A percentile compares a stretch with the other conserved stretches of the same genome.
phyloP scores from a whole-genome alignment of 352 stramenopile genomes.

The Pythium sukuiense region DNA sequence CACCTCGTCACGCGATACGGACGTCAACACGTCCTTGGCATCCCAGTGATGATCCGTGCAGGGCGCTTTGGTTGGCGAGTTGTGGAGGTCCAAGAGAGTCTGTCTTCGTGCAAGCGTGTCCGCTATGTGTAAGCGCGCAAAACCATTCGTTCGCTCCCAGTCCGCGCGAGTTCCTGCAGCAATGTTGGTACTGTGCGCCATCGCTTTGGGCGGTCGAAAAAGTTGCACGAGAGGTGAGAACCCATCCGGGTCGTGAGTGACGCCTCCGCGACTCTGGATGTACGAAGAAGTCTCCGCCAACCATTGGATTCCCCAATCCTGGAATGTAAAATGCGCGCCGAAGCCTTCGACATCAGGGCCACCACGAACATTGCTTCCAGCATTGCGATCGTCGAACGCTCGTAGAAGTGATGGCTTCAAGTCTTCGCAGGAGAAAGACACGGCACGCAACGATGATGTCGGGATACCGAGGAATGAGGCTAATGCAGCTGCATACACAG shows the following conservation, averaged over 20 bases:
- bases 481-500: slow-evolving; percentile 9
- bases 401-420: slow-evolving; percentile 15
- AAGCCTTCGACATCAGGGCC: slow-evolving; percentile 26
- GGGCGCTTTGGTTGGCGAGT: background rate
- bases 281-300: slow-evolving; percentile 3
- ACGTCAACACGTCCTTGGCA: background rate
- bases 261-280: background rate
- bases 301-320: slow-evolving; percentile 26
- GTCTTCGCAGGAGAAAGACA: slow-evolving; percentile 1
- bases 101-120: slow-evolving; percentile 6
- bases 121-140: slow-evolving; percentile 10
- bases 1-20: background rate
- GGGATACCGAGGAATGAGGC: slow-evolving; percentile 18
- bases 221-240: slow-evolving; percentile 21
- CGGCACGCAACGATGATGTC: background rate
- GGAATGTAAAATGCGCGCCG: slow-evolving; percentile 27
- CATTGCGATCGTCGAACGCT: slow-evolving; percentile 1
- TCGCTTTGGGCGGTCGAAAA: slow-evolving; percentile 3
- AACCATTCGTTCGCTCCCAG: slow-evolving; percentile 5
- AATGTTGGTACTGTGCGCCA: background rate
- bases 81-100: background rate
- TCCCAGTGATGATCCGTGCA: background rate
- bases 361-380: background rate
- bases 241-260: slow-evolving; percentile 15
- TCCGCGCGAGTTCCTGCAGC: slow-evolving; percentile 4